Base-by-base conservation (phyloP, 495 filamentous ascomycete species). In the Trichoderma orchidacearum region DNA sequence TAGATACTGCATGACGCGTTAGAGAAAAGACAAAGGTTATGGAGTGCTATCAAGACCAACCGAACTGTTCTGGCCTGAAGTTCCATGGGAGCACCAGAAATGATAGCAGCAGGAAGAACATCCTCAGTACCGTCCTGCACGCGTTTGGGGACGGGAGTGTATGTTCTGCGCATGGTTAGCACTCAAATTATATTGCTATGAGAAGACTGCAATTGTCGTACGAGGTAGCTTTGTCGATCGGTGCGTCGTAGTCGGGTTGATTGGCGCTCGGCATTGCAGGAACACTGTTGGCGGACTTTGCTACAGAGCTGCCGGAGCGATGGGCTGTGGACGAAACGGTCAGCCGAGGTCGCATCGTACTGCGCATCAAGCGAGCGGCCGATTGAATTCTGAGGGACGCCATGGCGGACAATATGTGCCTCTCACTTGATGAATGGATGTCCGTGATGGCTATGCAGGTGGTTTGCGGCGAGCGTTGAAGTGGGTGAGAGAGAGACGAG, bases 71-170 rank as follows among this genome's bases (percentile, higher is more conserved):
- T 80, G 48, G 90, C 89, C 71, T 96, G 90, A 5, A 97, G 77
- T 62, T 97, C 94, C 31, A 90, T 82, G 25, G 93, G 93, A 41
- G 93, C 94, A 30, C 93, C 93, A 12, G 93, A 97, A 25, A 96
- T 75, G 41, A 92, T 81, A 55, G 88, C 90, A 32, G 89, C 93
- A 13, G 90, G 80, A 25, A 90, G 74, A 54, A 83, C 68, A n/a
- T 85, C 82, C 70, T 95, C 90, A 67, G 86, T 93, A 61, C 90
- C 91, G 69, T 91, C 85, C 81, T 94, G 89, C 52, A 95, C 82
- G 57, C 82, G 77, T 74, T 84, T 88, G 56, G 93, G 90, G 41
- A 96, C 81, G 23, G 89, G 92, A 30, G 92, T 94, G 73, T 89
- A 98, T 66, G 79, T 80, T 54, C 91, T 95, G 60, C 48, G 27